Evolutionary conservation across 805 yeast species (phyloP), one percentile per base, ranked within the genome.

Genomic region (Wickerhamomyces subpelliculosus): DNA sequence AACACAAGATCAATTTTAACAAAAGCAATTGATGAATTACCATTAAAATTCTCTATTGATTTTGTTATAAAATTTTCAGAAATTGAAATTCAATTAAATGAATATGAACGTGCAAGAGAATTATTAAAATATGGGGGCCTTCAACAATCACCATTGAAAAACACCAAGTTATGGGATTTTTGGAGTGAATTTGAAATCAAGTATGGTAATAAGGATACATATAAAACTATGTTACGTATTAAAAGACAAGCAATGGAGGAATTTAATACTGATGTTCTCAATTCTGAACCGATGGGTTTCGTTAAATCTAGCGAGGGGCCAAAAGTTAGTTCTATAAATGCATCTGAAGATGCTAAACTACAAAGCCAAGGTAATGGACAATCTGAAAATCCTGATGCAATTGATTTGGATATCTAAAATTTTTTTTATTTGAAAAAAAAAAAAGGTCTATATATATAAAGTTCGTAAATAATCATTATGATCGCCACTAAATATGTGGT

Each of bases 111-210:
- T 35, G 87, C 78, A 0, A 68, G 96, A 36, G 76, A 73, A 10
- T 55, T 90, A 7, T 70, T 72, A 44, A 69, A 65, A 39, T 81
- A 72, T 52, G 78, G 79, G 9, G 65, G 74, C 3, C 68, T 70
- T 21, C 42, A 65, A 16, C 46, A 66, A 4, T 56, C 70, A 33
- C 65, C 70, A 5, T 35, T 43, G 2, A 51, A 53, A 13, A 57
- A 62, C 23, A 17, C 23, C 40, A 42, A 37, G 2, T 52, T 78
- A 24, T 87, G 95, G 95, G 61, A 60, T 1, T 57, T 59, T 22
- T 89, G 95, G 95, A 79, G 79, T 38, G 54, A 64, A 10, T 86
- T 88, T 55, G 97, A 89, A 54, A 55, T 84, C 25, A 66, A 72
- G 12, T 47, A 74, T 55, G 97, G 97, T 5, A 62, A 72, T 41